Evolutionary conservation across 345 rosid genomes (phyloP), one percentile per base, ranked within the genome.

Genomic region (Citrus mangshanensis): DNA sequence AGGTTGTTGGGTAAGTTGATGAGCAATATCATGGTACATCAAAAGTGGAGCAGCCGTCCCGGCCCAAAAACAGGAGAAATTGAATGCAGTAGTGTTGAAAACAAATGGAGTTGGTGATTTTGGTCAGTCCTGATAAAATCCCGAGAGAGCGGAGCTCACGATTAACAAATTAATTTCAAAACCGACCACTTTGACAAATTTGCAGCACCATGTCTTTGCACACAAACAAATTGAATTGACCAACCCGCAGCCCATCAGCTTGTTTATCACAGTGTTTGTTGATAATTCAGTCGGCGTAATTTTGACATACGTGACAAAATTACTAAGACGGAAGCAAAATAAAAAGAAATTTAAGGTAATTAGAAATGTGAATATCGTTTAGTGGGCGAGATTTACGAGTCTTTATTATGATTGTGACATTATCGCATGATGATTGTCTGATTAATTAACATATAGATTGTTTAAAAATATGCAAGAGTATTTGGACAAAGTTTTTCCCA

Each of bases 101-200:
- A n/a, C 13, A 22, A 56, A 37, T 71, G 61, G 74, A 34, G n/a
- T 72, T 72, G 64, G 64, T 34, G 59, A 35, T 56, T 74, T 10
- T 19, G 28, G 25, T 18, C 58, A 73, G 19, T 59, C 25, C 25
- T 9, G 18, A 46, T 46, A 46, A 46, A 46, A 13, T 46, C 18
- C 51, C 58, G 8, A 19, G 22, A 34, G 5, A 38, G 25, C 12
- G 59, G 40, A 62, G 42, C 8, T 19, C 58, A 1, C 2, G 12
- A 60, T 7, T 60, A 73, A 62, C 19, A 63, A 46, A 75, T 63
- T 4, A 21, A 28, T 63, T 46, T 28, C 42, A 5, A 21, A 75
- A 75, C 78, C 70, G 78, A 75, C 70, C 78, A 75, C 62, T 75
- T 75, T 63, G 78, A 75, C 70, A 56, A 40, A 46, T 10, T 28